Conservation (phyloP, 352 stramenopile genomes). For the Phytophthora idaei region DNA sequence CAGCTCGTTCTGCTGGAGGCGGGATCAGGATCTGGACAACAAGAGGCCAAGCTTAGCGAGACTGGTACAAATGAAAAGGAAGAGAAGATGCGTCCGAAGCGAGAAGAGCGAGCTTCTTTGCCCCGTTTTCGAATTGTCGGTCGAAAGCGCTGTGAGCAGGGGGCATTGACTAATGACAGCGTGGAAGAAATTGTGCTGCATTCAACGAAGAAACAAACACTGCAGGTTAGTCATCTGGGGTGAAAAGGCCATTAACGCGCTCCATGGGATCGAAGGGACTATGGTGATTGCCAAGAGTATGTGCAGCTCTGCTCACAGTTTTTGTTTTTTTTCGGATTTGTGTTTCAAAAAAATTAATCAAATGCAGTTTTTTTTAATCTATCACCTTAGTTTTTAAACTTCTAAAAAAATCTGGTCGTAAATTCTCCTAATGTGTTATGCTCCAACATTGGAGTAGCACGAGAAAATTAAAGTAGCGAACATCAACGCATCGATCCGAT, state of each 20-base stretch:
- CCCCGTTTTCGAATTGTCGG: too few relatives aligned
- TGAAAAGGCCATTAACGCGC: too few relatives aligned
- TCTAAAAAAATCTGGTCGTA: too few relatives aligned
- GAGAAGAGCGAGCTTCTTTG: too few relatives aligned
- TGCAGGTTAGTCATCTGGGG: too few relatives aligned
- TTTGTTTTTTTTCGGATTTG: too few relatives aligned
- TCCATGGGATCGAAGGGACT: background rate
- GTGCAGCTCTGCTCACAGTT: background rate
- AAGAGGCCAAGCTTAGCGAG: background rate
- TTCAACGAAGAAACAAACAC: background rate
- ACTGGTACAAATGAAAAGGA: background rate
- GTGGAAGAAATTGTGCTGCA: background rate
- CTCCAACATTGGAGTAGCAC: constrained; percentile 36
- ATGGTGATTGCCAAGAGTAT: background rate
- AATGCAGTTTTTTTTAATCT: background rate
- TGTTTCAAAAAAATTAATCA: too few relatives aligned
- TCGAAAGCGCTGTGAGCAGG: too few relatives aligned
- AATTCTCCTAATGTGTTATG: background rate
- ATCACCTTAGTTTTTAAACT: background rate
- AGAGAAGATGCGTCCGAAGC: background rate
- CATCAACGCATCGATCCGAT: constrained; percentile 96
- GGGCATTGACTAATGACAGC: background rate
- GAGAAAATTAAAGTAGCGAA: constrained; percentile 76
- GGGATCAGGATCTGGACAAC: background rate
- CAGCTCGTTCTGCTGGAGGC: constrained; percentile 5